Base-by-base conservation (phyloP, 495 filamentous ascomycete species). In the Daldinia childiae region DNA sequence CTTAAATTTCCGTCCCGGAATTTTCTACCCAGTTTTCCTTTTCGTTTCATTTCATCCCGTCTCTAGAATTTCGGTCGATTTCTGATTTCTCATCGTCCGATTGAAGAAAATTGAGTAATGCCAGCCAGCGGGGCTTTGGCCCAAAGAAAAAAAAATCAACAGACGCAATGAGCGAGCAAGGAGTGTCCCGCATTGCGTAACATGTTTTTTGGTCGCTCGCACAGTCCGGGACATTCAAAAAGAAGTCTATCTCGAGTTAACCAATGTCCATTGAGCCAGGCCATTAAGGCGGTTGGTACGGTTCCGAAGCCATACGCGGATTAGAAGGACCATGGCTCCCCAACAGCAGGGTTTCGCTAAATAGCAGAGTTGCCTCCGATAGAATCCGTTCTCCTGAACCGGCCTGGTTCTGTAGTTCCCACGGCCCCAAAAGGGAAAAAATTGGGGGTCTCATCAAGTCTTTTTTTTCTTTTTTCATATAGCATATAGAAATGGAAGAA, bases 341-440 rank as follows among this genome's bases (percentile, higher is more conserved):
- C 32, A 62, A 27, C 48, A 66, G 17, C 58, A 21, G 61, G 50
- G 36, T 62, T 58, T 48, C 55, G 63, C 55, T 57, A 59, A 68
- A 73, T 19, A 73, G 71, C 72, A 74, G 67, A 68, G 67, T 71
- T 64, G 66, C 68, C 72, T 71, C 72, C 67, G 62, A 73, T 61
- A 59, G 62, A 67, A 74, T 70, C 68, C 64, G 43, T 63, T 63
- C 59, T 50, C 67, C 55, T 36, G 71, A 76, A 78, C 76, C 74
- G 73, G 76, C 71, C 76, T 72, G 71, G 74, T 68, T 74, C 70
- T 72, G 61, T 66, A 58, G 48, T 32, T 64, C 72, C 76, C 66
- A 48, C 39, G 57, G 68, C 52, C 61, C 61, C 54, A 39, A 69
- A 41, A n/a, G n/a, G n/a, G 38, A 55, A 64, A 64, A 59, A 66